Evolutionary conservation across 106 monocot genomes (phyloP), one percentile per base, ranked within the genome.

Genomic region (Allium sativum): DNA sequence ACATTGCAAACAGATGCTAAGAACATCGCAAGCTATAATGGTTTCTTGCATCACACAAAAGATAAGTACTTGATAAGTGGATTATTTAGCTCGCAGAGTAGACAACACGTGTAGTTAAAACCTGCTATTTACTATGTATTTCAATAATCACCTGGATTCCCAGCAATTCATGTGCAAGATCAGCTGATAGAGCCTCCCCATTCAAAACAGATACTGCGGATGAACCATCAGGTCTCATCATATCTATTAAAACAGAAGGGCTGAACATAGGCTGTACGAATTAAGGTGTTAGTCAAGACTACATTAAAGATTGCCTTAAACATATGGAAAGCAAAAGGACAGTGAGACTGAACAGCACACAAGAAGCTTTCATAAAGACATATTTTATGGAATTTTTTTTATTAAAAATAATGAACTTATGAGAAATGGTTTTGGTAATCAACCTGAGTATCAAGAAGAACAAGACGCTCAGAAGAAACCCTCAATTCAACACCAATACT

Each of bases 391-490:
- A 21, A 40, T 50, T 12, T 9, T 40, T 15, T 50, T 5, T 65
- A 10, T 65, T 3, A 16, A 52, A 42, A 7, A 65, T 12, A 41
- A 65, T 53, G 40, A 12, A 62, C 62, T 46, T 7, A 12, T 10
- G 46, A 45, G 45, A 61, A 20, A 15, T 19, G 19, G 44, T 61
- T 14, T 14, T 1, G 12, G 17, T 47, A 47, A 18, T 1, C 63
- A 66, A 98, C 96, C 91, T 98, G 96, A n/a, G 78, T 54, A 77
- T 98, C 96, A 44, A 98, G 77, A 54, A 98, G 91, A 72, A 98
- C 88, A 64, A 91, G 46, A 19, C 96, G 72, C 73, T 98, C 96
- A 57, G 78, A 19, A 58, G 96, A 91, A 73, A 91, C 74, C 72
- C 96, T 82, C 64, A 91, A 71, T 64, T 98, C 96, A 73, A 98